Evolutionary conservation across 1,284 basidiomycete species (phyloP).

Genomic region (Somion occarium): DNA sequence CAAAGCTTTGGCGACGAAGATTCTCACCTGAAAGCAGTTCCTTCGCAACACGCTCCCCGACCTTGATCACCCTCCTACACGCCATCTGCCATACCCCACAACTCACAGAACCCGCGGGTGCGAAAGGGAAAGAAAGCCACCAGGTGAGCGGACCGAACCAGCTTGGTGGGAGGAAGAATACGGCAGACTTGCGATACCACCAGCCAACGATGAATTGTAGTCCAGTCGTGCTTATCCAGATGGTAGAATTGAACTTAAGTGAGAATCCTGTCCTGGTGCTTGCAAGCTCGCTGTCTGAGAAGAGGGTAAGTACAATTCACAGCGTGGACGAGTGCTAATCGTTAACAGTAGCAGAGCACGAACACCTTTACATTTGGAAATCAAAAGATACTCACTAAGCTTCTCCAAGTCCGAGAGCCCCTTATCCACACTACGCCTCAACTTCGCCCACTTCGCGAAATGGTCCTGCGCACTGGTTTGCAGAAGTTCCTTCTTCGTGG

Average conservation of each 20-base stretch:
- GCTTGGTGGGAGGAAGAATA: slow-evolving; percentile 84
- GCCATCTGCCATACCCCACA: slow-evolving; percentile 91
- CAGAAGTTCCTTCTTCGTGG: slow-evolving; percentile 80
- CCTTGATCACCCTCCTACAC: slow-evolving; percentile 72
- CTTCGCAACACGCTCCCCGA: slow-evolving; percentile 64
- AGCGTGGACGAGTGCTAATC: not conserved
- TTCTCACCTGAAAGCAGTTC: slow-evolving; percentile 35
- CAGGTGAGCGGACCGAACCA: slow-evolving; percentile 86
- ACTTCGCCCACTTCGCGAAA: slow-evolving; percentile 98
- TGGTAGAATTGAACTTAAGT: slow-evolving; percentile 63
- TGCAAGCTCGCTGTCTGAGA: slow-evolving; percentile 69
- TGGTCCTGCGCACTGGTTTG: slow-evolving; percentile 95
- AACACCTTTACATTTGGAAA: too few relatives aligned
- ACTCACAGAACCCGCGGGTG: slow-evolving; percentile 83
- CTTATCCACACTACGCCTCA: slow-evolving; percentile 90
- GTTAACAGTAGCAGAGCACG: not conserved
- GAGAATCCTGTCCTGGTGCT: slow-evolving; percentile 66
- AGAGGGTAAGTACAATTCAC: not conserved
- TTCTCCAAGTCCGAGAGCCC: slow-evolving; percentile 91
- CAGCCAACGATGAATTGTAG: slow-evolving; percentile 79
- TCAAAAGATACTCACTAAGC: slow-evolving; percentile 60
- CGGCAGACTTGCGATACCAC: slow-evolving; percentile 85
- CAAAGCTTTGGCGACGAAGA: not conserved
- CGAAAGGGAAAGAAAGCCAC: slow-evolving; percentile 81
- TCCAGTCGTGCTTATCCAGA: slow-evolving; percentile 85